Evolutionary conservation across 106 monocot species (phyloP).

Genomic region (Vanilla planifolia): DNA sequence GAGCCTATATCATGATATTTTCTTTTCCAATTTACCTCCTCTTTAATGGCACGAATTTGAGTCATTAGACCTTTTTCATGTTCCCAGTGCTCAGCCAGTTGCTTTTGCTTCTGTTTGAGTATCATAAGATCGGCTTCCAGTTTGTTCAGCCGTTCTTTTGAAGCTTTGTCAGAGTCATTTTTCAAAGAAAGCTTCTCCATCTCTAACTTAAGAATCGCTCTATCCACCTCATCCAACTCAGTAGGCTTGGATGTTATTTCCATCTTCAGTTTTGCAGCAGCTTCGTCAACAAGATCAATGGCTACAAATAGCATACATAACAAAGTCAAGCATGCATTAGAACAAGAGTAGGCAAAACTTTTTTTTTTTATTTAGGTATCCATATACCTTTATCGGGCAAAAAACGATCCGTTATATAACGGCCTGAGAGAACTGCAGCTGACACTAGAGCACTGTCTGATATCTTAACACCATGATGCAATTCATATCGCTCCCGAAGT

Average conservation of each 20-base stretch:
- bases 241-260: constrained; percentile 95
- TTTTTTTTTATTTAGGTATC: neutral
- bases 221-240: constrained; percentile 88
- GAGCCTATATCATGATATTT: neutral
- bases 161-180: constrained; percentile 85
- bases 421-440: constrained; percentile 70
- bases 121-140: constrained; percentile 63
- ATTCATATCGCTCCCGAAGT: constrained; percentile 72
- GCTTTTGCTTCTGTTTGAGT: constrained; percentile 70
- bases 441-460: constrained; percentile 78
- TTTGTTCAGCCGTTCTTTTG: constrained; percentile 78
- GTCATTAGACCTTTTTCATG: constrained; percentile 82
- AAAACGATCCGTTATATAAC: constrained; percentile 76
- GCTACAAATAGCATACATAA: constrained; percentile 30
- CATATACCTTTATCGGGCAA: constrained; percentile 88
- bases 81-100: constrained; percentile 72
- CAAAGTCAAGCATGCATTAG: neutral
- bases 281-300: constrained; percentile 92
- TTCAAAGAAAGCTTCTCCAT: constrained; percentile 97
- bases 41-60: constrained; percentile 74
- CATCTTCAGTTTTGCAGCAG: constrained; percentile 91
- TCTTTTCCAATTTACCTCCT: constrained; percentile 45
- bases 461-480: constrained; percentile 92
- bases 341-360: neutral
- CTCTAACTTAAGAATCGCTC: constrained; percentile 88